Base-by-base conservation (phyloP, 768 basidiomycete species). In the button mushroom (Agaricus bisporus) region DNA sequence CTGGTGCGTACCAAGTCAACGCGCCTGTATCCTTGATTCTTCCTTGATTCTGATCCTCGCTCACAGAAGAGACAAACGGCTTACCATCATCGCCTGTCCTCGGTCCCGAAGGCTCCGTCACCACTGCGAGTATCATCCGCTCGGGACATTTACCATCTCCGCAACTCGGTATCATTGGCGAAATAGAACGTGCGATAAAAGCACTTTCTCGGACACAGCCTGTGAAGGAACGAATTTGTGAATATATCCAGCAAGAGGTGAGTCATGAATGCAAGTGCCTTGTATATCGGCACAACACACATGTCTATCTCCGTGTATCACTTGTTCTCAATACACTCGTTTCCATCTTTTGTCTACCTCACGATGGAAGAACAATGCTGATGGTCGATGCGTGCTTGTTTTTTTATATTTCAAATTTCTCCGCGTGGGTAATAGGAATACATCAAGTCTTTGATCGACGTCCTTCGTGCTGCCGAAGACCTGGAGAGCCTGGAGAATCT, bases 391-490 rank as follows among this genome's bases (percentile, higher is more conserved):
- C 57, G 44, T 32, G 32, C 32, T 32, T 32, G 32, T 32, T 51
- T 60, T 61, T 49, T 58, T 55, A 60, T 60, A 55, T 52, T 53
- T 59, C 57, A 46, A 54, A 56, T 57, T 49, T 26, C 18, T 49
- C 44, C 47, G 51, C 22, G 35, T 47, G 52, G 52, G 46, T 54
- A 48, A 56, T 62, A 95, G 89, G 85, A 89, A 63, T 98, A 95
- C 70, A 83, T 98, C 72, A 88, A 88, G 65, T 77, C 82, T 37
- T 74, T 98, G 60, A 86, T 94, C 63, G 81, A 85, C 51, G 86
- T 97, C 43, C 79, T 97, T 69, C 77, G 83, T 56, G 83, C 84
- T 59, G 94, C 95, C 35, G 95, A 98, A 72, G 95, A 98, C 64
- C 72, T 95, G 63, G 95, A 99, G 71, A 89, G 82, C 62, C 67